Percentiles rank a stretch among this genome's conserved stretches.
These are phyloP conservation scores for Paramecium tetraurelia DNA, from an alignment of 73 alveolate genomes.

Conservation along the genomic window DNA sequence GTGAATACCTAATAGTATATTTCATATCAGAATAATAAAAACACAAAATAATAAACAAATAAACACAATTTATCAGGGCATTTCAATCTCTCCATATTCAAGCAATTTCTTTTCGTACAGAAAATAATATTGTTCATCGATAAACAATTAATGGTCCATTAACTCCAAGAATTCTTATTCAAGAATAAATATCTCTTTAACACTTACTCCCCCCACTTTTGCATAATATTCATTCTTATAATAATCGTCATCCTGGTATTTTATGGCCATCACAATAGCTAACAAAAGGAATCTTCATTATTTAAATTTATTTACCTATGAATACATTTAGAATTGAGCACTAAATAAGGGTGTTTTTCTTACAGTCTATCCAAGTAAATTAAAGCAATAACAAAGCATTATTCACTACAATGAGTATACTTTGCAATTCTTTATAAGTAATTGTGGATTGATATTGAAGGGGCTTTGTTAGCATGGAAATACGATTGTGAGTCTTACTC, in stretches of 20 bases:
- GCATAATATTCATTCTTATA: constrained; percentile 73
- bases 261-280: constrained; percentile 72
- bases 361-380: constrained; percentile 72
- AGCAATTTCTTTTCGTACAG: constrained; percentile 48
- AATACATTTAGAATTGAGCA: constrained; percentile 55
- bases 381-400: constrained; percentile 64
- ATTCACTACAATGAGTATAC: constrained; percentile 70
- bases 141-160: constrained; percentile 72
- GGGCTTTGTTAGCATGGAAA: constrained; percentile 62
- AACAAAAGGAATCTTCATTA: constrained; percentile 72
- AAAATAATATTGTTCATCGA: constrained; percentile 65
- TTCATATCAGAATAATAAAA: not conserved
- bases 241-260: constrained; percentile 75
- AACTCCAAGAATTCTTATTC: constrained; percentile 73
- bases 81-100: constrained; percentile 17
- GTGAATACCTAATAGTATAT: not conserved
- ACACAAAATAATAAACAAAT: not conserved
- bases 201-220: constrained; percentile 77
- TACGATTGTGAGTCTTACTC: not conserved
- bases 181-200: constrained; percentile 67
- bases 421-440: constrained; percentile 69
- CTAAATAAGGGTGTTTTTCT: constrained; percentile 54
- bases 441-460: constrained; percentile 66
- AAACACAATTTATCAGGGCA: not conserved
- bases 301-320: constrained; percentile 62